Percentiles rank a stretch among this genome's conserved stretches.
phyloP scores from a whole-genome alignment of 768 basidiomycete genomes.

The Lenzites betulinus region DNA sequence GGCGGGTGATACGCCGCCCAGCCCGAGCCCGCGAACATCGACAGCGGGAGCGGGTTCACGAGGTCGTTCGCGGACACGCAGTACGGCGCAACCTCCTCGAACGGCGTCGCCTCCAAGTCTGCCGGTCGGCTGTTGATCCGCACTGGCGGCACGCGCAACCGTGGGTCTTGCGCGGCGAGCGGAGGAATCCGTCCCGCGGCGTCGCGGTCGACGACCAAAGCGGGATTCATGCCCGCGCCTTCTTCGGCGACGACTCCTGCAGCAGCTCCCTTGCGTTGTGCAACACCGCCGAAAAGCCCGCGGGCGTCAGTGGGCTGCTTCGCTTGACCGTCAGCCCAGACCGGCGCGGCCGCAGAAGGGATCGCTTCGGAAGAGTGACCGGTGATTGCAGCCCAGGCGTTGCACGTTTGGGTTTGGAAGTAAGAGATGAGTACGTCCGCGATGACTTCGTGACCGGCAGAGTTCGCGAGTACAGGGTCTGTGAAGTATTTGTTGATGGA shows the following conservation, averaged over 20 bases:
- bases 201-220: slow-evolving; percentile 20
- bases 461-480: slow-evolving; percentile 82
- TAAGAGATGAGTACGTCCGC: slow-evolving; percentile 92
- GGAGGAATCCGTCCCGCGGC: slow-evolving; percentile 16
- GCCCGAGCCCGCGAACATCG: slow-evolving; percentile 90
- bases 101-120: slow-evolving; percentile 44
- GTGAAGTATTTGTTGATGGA: slow-evolving; percentile 71
- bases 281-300: slow-evolving; percentile 84
- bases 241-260: slow-evolving; percentile 40
- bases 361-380: slow-evolving; percentile 66
- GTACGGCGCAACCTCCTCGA: slow-evolving; percentile 86
- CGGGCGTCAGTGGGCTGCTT: slow-evolving; percentile 48
- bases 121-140: slow-evolving; percentile 70
- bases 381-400: slow-evolving; percentile 75
- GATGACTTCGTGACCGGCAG: slow-evolving; percentile 80
- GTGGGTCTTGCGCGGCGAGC: slow-evolving; percentile 25
- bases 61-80: slow-evolving; percentile 98
- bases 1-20: slow-evolving; percentile 82
- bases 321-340: slow-evolving; percentile 36
- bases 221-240: slow-evolving; percentile 17
- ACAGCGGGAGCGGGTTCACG: slow-evolving; percentile 94
- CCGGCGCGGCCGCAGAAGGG: slow-evolving; percentile 39
- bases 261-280: slow-evolving; percentile 71
- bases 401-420: slow-evolving; percentile 87
- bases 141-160: slow-evolving; percentile 64